These are phyloP conservation scores for Escovopsis sp. DNA, from an alignment of 2,329 filamentous ascomycete species.

Conservation along the genomic window DNA sequence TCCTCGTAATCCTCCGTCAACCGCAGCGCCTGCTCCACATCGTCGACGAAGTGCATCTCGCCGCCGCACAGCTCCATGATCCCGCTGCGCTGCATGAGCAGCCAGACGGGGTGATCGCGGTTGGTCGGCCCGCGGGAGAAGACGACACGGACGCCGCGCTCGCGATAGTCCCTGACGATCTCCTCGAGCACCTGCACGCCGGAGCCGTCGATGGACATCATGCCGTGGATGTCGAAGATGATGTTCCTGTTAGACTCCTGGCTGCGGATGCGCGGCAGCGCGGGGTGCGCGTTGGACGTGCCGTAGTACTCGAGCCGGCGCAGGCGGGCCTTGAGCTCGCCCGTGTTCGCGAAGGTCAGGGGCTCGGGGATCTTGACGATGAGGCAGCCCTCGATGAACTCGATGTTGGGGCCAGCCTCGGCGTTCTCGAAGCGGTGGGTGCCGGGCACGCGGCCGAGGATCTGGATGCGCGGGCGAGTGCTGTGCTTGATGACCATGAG, in stretches of 20 bases:
- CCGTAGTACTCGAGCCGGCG: constrained; percentile 79
- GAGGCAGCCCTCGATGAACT: constrained; percentile 81
- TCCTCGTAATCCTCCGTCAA: constrained; percentile 58
- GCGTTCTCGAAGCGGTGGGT: constrained; percentile 79
- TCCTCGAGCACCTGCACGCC: constrained; percentile 83
- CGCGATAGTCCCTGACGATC: constrained; percentile 70
- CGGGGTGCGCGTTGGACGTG: constrained; percentile 71
- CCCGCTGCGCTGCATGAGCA: constrained; percentile 60
- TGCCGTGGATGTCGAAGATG: constrained; percentile 96
- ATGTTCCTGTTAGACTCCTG: constrained; percentile 80
- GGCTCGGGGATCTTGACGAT: constrained; percentile 98
- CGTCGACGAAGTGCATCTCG: constrained; percentile 58
- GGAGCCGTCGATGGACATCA: constrained; percentile 84
- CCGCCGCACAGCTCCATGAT: constrained; percentile 78
- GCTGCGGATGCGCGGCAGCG: constrained; percentile 61
- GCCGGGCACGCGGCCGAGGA: constrained; percentile 75
- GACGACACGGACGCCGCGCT: constrained; percentile 61
- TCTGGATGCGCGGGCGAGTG: constrained; percentile 88
- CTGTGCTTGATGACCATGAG: constrained; percentile 81
- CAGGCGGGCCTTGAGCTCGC: constrained; percentile 72
- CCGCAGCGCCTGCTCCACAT: constrained; percentile 71
- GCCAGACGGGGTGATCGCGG: constrained; percentile 44
- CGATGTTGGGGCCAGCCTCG: constrained; percentile 55
- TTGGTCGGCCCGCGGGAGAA: constrained; percentile 44
- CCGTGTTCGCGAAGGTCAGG: constrained; percentile 92